phyloP scores from a whole-genome alignment of 2,329 filamentous ascomycete genomes.

The Neoarthrinium moseri region DNA sequence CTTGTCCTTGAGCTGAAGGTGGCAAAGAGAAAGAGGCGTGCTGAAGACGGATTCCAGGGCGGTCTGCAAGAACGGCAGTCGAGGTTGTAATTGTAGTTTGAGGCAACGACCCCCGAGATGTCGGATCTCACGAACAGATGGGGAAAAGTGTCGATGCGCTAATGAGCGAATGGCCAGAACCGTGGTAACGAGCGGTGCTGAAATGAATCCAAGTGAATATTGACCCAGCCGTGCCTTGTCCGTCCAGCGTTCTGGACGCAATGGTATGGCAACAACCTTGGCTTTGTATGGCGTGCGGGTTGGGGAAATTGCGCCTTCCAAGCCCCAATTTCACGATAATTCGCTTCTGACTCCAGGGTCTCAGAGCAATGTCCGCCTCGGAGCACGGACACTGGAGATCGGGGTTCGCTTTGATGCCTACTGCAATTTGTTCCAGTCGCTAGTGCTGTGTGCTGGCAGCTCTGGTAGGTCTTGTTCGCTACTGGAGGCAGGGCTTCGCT shows the following conservation, averaged over 20 bases:
- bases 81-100: neutral
- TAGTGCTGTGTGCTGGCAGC: neutral
- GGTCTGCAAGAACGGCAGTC: no score
- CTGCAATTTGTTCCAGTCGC: neutral
- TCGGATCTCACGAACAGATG: neutral
- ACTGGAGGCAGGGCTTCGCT: neutral
- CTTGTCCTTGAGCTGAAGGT: neutral
- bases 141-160: neutral
- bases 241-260: neutral
- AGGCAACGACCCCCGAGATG: neutral
- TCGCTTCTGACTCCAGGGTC: neutral
- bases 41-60: neutral
- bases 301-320: conserved; percentile 5
- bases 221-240: neutral
- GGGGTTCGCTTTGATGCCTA: neutral
- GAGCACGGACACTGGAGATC: no score
- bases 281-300: neutral
- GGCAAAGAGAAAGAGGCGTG: neutral
- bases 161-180: neutral
- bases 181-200: neutral
- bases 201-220: neutral
- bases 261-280: neutral
- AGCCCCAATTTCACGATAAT: conserved; percentile 3
- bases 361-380: neutral
- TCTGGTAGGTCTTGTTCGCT: neutral